Percentiles rank a stretch among this genome's conserved stretches.
These are phyloP conservation scores for Rachicladosporium sp. DNA, from an alignment of 2,329 filamentous ascomycete genomes.

Conservation along the genomic window DNA sequence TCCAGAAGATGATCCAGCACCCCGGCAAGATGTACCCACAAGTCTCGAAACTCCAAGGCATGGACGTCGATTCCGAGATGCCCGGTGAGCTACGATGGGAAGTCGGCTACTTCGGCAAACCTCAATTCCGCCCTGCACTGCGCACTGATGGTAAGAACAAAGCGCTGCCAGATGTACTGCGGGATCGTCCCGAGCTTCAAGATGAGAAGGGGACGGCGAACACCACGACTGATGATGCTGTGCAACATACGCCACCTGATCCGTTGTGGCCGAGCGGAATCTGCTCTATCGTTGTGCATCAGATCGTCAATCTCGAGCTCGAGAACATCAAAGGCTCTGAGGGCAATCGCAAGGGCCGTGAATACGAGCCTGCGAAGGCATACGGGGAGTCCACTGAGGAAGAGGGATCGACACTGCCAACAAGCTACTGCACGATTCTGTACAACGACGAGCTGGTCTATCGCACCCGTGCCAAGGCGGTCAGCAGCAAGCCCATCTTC, in stretches of 20 bases:
- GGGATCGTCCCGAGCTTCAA: conserved; percentile 64
- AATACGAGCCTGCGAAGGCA: conserved; percentile 77
- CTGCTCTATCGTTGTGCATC: conserved; percentile 75
- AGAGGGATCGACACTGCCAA: conserved; percentile 65
- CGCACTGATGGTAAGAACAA: conserved; percentile 78
- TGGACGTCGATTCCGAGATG: conserved; percentile 77
- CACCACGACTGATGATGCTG: conserved; percentile 65
- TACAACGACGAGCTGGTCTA: conserved; percentile 83
- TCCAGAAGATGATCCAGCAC: conserved; percentile 90
- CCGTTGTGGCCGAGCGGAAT: conserved; percentile 93
- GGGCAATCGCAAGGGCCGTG: conserved; percentile 68
- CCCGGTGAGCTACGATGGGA: conserved; percentile 93
- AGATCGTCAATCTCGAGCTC: conserved; percentile 91
- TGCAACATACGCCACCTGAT: conserved; percentile 81
- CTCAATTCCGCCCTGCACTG: conserved; percentile 71
- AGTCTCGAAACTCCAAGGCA: conserved; percentile 67
- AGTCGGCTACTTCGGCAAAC: conserved; percentile 88
- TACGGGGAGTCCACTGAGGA: conserved; percentile 83
- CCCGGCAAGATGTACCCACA: conserved; percentile 89
- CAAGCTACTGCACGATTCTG: conserved; percentile 85
- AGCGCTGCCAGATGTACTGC: conserved; percentile 60
- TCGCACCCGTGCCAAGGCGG: conserved; percentile 87
- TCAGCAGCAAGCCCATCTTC: conserved; percentile 91
- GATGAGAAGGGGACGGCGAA: conserved; percentile 75
- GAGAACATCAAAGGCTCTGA: conserved; percentile 76